Evolutionary conservation across 129 eudicot genomes (phyloP).

Genomic region (Sambucus nigra): DNA sequence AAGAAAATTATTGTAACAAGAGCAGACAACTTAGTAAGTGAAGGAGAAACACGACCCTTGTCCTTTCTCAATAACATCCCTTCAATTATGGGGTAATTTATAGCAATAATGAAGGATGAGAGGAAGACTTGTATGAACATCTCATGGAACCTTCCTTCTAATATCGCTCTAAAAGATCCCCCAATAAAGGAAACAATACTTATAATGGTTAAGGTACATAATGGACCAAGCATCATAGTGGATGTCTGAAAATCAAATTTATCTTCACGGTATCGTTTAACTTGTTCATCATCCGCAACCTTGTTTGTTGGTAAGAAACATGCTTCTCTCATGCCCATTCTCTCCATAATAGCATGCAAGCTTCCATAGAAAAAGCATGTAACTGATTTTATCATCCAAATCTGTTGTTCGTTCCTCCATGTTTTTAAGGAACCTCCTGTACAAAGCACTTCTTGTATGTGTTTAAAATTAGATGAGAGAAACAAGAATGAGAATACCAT

Average conservation of each 20-base stretch:
- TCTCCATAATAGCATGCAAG: slow-evolving; percentile 1
- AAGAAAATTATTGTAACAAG: not conserved
- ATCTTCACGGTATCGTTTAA: slow-evolving; percentile 12
- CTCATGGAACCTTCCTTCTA: not conserved
- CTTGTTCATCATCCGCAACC: slow-evolving; percentile 8
- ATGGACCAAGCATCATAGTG: slow-evolving; percentile 14
- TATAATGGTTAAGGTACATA: slow-evolving; percentile 11
- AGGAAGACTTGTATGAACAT: slow-evolving; percentile 6
- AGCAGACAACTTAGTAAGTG: slow-evolving; percentile 4
- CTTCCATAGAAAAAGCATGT: slow-evolving; percentile 14
- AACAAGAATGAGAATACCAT: slow-evolving; percentile 4
- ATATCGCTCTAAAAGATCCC: slow-evolving; percentile 7
- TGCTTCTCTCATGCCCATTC: slow-evolving; percentile 8
- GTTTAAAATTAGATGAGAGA: not conserved
- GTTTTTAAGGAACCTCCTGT: slow-evolving; percentile 11
- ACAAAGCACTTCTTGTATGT: not conserved
- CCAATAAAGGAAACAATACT: slow-evolving; percentile 8
- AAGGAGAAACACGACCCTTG: slow-evolving; percentile 10
- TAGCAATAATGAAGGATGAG: slow-evolving; percentile 4
- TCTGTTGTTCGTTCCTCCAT: slow-evolving; percentile 16
- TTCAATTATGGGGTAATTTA: slow-evolving; percentile 19
- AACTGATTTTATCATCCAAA: slow-evolving; percentile 21
- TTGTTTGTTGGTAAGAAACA: slow-evolving; percentile 19
- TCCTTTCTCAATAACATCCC: slow-evolving; percentile 25
- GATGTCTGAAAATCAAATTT: slow-evolving; percentile 20